phyloP scores from a whole-genome alignment of 2,329 filamentous ascomycete species.

The Colletotrichum trifolii region DNA sequence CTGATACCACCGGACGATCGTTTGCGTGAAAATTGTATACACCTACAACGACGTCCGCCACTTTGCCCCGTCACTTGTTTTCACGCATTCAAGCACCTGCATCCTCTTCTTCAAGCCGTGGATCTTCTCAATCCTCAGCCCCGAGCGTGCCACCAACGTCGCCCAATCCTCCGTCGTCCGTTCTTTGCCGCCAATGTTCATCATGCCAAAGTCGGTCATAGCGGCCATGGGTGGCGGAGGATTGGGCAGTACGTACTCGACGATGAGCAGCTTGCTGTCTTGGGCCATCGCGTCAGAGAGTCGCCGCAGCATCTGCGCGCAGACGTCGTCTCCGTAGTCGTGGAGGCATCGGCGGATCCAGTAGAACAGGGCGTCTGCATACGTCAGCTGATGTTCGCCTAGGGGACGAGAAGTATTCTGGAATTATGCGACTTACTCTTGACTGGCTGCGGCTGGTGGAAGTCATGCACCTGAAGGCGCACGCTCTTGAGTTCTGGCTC shows the following conservation, averaged over 20 bases:
- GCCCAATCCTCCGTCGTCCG: slow-evolving; percentile 42
- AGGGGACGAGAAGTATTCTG: not conserved
- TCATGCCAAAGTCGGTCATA: slow-evolving; percentile 45
- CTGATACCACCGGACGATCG: too few species aligned
- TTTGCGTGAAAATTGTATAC: too few species aligned
- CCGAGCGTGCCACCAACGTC: slow-evolving; percentile 39
- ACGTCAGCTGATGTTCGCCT: slow-evolving; percentile 14
- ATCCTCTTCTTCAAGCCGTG: slow-evolving; percentile 26
- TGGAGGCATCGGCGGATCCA: slow-evolving; percentile 51
- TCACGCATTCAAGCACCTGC: slow-evolving; percentile 32
- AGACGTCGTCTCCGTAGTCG: slow-evolving; percentile 49
- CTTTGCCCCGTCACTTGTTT: not conserved
- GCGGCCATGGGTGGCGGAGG: slow-evolving; percentile 40
- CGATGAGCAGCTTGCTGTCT: slow-evolving; percentile 48
- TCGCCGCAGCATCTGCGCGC: slow-evolving; percentile 44
- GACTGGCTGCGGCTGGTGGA: slow-evolving; percentile 39
- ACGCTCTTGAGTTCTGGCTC: slow-evolving; percentile 6
- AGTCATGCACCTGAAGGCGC: slow-evolving; percentile 31
- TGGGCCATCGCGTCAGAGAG: slow-evolving; percentile 44
- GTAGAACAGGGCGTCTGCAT: slow-evolving; percentile 49
- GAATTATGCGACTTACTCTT: slow-evolving; percentile 15
- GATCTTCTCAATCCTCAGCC: slow-evolving; percentile 42
- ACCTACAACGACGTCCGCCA: too few species aligned
- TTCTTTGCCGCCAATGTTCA: slow-evolving; percentile 47
- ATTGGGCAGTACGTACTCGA: slow-evolving; percentile 44